Conservation (phyloP, 108 stramenopile genomes). For the Tribonema minus region DNA sequence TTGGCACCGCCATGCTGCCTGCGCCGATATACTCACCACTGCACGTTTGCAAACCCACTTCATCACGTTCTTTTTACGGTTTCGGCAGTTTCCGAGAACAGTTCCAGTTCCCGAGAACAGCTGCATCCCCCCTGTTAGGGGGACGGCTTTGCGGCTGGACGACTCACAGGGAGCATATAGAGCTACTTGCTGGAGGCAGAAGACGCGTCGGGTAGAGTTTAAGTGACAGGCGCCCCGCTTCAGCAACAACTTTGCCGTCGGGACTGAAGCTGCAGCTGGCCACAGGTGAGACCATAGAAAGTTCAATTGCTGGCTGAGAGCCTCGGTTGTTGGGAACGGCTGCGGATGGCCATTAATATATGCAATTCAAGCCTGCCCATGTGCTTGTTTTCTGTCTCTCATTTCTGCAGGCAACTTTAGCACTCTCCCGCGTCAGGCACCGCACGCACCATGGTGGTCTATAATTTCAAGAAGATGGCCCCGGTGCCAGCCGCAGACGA, state of each 20-base stretch:
- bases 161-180: too few relatives aligned
- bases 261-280: neutral
- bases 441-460: conserved; percentile 76
- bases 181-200: too few relatives aligned
- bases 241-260: neutral
- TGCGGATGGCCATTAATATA: too few relatives aligned
- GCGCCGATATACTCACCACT: neutral
- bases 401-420: neutral
- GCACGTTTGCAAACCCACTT: neutral
- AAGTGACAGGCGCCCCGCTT: too few relatives aligned
- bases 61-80: too few relatives aligned
- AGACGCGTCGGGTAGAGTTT: too few relatives aligned
- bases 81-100: too few relatives aligned
- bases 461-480: conserved; percentile 97
- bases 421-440: neutral
- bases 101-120: too few relatives aligned
- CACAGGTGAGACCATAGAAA: neutral
- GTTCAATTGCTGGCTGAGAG: neutral
- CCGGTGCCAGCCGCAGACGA: conserved; percentile 91
- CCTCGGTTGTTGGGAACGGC: neutral
- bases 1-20: neutral
- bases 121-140: too few relatives aligned
- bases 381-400: too few relatives aligned
- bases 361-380: too few relatives aligned
- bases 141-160: too few relatives aligned